A percentile compares a stretch with the other conserved stretches of the same genome.
These are phyloP conservation scores for Ceriops zippeliana DNA, from an alignment of 345 rosid species.

Conservation along the genomic window DNA sequence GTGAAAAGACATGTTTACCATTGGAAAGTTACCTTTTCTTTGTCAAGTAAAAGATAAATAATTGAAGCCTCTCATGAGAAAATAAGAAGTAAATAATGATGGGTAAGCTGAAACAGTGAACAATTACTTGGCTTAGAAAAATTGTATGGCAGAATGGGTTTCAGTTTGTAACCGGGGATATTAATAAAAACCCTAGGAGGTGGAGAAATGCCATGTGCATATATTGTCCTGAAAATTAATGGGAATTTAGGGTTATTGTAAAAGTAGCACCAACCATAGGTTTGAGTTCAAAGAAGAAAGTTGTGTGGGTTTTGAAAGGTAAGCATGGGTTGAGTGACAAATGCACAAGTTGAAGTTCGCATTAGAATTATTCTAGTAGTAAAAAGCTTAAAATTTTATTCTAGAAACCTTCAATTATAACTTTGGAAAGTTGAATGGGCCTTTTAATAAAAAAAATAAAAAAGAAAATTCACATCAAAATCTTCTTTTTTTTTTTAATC, in stretches of 20 bases:
- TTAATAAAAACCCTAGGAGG: slow-evolving; percentile 8
- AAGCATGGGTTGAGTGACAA: slow-evolving; percentile 39
- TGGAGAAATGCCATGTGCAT: not conserved
- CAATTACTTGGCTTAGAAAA: not conserved
- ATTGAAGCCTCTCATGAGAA: slow-evolving; percentile 6
- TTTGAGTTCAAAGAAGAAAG: slow-evolving; percentile 7
- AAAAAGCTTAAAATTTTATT: too few relatives aligned
- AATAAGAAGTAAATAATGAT: not conserved
- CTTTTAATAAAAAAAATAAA: too few relatives aligned
- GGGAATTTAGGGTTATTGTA: not conserved
- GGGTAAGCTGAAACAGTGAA: slow-evolving; percentile 10
- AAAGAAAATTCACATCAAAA: slow-evolving; percentile 13
- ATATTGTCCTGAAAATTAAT: not conserved
- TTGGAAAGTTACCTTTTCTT: not conserved
- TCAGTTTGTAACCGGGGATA: slow-evolving; percentile 8
- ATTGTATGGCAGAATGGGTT: not conserved
- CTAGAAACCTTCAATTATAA: too few relatives aligned
- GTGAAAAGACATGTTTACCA: slow-evolving; percentile 14
- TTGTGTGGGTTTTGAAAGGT: slow-evolving; percentile 26
- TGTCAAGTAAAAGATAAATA: not conserved
- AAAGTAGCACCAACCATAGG: not conserved
- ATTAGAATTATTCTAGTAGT: slow-evolving; percentile 9
- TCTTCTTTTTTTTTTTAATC: slow-evolving; percentile 6
- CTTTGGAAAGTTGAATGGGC: too few relatives aligned
- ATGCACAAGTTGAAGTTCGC: slow-evolving; percentile 28